Conservation (phyloP, 75 land plant genomes). For the Pinus tabuliformis region DNA sequence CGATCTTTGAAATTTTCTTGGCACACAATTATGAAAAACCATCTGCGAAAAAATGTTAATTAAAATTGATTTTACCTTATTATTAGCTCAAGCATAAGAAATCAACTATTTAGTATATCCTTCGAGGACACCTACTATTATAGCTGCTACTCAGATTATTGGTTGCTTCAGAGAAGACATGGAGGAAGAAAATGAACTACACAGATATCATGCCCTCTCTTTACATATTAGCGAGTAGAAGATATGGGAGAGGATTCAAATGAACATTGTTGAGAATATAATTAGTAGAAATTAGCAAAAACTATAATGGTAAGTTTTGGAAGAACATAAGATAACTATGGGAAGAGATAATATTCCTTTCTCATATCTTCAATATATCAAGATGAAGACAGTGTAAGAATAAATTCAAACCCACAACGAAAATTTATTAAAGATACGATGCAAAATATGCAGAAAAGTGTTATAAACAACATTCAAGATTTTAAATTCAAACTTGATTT, state of each 20-base stretch:
- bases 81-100: conserved; percentile 87
- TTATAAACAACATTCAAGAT: neutral
- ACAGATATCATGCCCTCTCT: conserved; percentile 11
- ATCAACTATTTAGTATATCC: conserved; percentile 90
- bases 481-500: neutral
- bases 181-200: conserved; percentile 93
- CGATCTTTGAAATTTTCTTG: neutral
- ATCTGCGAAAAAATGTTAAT: neutral
- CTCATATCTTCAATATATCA: neutral
- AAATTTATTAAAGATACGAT: conserved; percentile 40
- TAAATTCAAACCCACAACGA: neutral
- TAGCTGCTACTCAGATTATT: conserved; percentile 90
- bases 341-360: neutral
- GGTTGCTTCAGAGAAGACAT: conserved; percentile 94
- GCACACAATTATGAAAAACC: neutral
- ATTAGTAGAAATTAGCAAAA: neutral
- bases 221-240: neutral
- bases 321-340: neutral
- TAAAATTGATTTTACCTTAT: conserved; percentile 53
- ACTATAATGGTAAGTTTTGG: neutral
- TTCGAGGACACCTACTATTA: conserved; percentile 98
- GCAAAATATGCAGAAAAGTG: conserved; percentile 13
- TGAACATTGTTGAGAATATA: neutral
- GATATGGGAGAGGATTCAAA: neutral
- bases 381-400: neutral